Conservation (phyloP, 2,329 filamentous ascomycete genomes). For the Fusarium sp. region DNA sequence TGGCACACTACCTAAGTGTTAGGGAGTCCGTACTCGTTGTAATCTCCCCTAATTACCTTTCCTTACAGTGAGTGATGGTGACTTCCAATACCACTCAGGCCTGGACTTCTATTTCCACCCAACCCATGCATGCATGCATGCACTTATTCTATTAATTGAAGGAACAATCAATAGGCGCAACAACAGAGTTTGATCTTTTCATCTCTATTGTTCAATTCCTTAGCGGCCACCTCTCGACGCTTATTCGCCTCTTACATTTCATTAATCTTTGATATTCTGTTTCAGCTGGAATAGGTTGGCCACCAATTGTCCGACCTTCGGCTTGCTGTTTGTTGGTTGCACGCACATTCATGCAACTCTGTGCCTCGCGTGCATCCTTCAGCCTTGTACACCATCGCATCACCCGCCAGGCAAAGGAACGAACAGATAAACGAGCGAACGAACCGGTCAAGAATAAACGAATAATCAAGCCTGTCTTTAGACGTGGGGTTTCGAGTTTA, state of each 20-base stretch:
- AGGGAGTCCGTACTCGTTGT: slow-evolving; percentile 5
- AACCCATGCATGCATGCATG: slow-evolving; percentile 7
- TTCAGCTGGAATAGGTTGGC: slow-evolving; percentile 1
- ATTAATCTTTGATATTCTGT: background rate
- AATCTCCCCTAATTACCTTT: slow-evolving; percentile 31
- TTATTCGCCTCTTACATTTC: background rate
- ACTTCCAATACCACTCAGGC: slow-evolving; percentile 14
- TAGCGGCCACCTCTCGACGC: background rate
- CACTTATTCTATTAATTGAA: slow-evolving; percentile 5
- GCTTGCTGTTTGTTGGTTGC: background rate
- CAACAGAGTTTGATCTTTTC: background rate
- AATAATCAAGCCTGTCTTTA: background rate
- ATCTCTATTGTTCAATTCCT: background rate
- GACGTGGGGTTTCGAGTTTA: background rate
- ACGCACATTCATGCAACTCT: background rate
- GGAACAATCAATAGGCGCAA: background rate
- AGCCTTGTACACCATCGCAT: slow-evolving; percentile 18
- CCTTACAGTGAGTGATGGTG: slow-evolving; percentile 15
- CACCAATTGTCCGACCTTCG: slow-evolving; percentile 28
- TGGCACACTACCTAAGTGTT: background rate
- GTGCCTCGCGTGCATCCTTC: slow-evolving; percentile 22
- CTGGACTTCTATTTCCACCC: slow-evolving; percentile 29
- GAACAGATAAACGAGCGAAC: background rate
- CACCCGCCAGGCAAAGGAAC: slow-evolving; percentile 10
- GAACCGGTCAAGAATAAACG: background rate